Conservation (phyloP, 1,284 basidiomycete species). For the Tylopilus sp. region DNA sequence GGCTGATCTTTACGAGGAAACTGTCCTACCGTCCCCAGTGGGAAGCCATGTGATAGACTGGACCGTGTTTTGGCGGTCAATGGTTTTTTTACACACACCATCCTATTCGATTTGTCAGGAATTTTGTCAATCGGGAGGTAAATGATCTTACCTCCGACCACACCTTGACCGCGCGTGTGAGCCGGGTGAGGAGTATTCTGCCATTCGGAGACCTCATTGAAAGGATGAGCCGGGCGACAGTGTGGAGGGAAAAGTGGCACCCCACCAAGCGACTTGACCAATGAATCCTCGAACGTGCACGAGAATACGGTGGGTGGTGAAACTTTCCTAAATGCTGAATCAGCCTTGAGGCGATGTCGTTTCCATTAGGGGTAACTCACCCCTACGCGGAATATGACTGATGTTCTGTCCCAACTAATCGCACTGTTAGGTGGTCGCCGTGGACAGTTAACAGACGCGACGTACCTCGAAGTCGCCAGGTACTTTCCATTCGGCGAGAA, state of each 20-base stretch:
- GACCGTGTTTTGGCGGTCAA: conserved; percentile 57
- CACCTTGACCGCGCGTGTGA: conserved; percentile 67
- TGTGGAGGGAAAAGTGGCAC: conserved; percentile 1
- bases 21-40: conserved; percentile 51
- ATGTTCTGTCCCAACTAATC: conserved; percentile 71
- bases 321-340: conserved; percentile 44
- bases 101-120: conserved; percentile 42
- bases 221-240: conserved; percentile 6
- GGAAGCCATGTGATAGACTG: conserved; percentile 74
- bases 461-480: conserved; percentile 37
- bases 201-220: conserved; percentile 62
- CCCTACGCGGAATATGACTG: conserved; percentile 67
- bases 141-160: conserved; percentile 61
- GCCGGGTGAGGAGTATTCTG: conserved; percentile 59
- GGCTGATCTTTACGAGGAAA: conserved; percentile 10
- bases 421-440: conserved; percentile 11
- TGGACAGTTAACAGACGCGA: neutral
- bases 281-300: conserved; percentile 74
- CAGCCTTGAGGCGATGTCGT: conserved; percentile 12
- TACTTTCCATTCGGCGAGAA: conserved; percentile 41
- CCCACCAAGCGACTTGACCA: conserved; percentile 73
- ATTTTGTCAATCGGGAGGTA: conserved; percentile 4
- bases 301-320: conserved; percentile 59
- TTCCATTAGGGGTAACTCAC: conserved; percentile 36
- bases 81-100: conserved; percentile 68